Evolutionary conservation across 331 rosid genomes (phyloP), one percentile per base, ranked within the genome.

Genomic region (Cydonia oblonga): DNA sequence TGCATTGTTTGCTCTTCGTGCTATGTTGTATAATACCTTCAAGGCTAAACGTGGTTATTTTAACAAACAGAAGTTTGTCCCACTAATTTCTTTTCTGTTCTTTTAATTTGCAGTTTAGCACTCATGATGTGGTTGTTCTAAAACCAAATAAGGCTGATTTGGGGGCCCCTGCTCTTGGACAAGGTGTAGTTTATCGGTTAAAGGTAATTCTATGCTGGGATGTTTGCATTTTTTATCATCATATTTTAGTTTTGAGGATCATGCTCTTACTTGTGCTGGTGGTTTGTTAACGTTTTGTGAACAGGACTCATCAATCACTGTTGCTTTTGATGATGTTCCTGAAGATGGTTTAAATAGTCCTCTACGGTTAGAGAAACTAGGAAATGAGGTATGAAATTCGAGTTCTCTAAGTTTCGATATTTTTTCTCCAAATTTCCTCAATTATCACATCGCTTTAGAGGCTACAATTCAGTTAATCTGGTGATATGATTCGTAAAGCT

Each of bases 291-390:
- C 66, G 68, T 69, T 71, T 66, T 12, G 75, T 69, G 29, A 75
- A 64, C 87, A 93, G 98, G 98, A 93, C 74, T 87, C 97, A 3
- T 93, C 98, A 73, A 89, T 93, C 60, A 90, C 96, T 49, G 89
- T 91, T 80, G 98, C 97, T 70, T 93, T 93, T 80, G 97, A 89
- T 79, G 97, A 93, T 63, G 83, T 91, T 75, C 98, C 97, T n/a
- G 97, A 93, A 69, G 98, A 93, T 25, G 98, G 98, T 65, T 86
- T 93, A 79, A 85, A 88, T 74, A 81, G 91, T 77, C 89, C 98
- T 65, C 82, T 93, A 38, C 87, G 98, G 69, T 82, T 91, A 42
- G 98, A 93, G 80, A 93, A 89, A 80, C 91, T 93, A 78, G 96
- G 96, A 64, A 93, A 93, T 78, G 97, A 93, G 96, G 98, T 93